Evolutionary conservation across 495 filamentous ascomycete species (phyloP), one percentile per base, ranked within the genome.

Genomic region (Penicillium parvum): DNA sequence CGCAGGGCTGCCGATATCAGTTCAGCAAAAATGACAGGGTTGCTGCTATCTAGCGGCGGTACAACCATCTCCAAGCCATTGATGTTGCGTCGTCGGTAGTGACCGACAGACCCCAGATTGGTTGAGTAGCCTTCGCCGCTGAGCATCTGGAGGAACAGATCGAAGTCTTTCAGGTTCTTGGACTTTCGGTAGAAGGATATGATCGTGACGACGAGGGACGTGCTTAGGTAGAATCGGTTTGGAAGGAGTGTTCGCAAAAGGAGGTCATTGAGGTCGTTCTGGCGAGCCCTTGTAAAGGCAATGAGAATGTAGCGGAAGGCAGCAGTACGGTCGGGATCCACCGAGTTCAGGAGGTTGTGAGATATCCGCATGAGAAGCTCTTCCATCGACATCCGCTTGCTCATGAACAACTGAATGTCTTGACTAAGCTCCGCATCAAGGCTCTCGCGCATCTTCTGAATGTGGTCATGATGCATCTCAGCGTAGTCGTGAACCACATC

Each of bases 131-230:
- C 61, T 17, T 61, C 45, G 3, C 68, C 70, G 16, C 57, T 46
- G 9, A 73, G 45, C 64, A 71, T 71, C 29, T 62, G 48, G 19
- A 73, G 41, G 29, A 72, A 73, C 32, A 60, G 41, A 36, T 73
- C 68, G 34, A 72, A 72, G 20, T 59, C 54, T 30, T 62, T 68
- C 7, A 73, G 58, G 26, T 73, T 68, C 37, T 71, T 71, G 16
- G 61, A 55, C 37, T 71, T 73, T 27, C 66, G 66, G 44, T 59
- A 68, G 36, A 60, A 69, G 3, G 45, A 50, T 9, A 73, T 9
- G 8, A 69, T 68, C 0, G 63, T 53, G 28, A 66, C 45, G 20
- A 73, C 63, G 16, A 69, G 52, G 5, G 66, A 61, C 7, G 61
- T 48, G 37, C 33, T 68, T 16, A 73, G 14, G 4, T 56, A 51